Conservation (phyloP, 495 filamentous ascomycete genomes). For the Penicillium odoratum region DNA sequence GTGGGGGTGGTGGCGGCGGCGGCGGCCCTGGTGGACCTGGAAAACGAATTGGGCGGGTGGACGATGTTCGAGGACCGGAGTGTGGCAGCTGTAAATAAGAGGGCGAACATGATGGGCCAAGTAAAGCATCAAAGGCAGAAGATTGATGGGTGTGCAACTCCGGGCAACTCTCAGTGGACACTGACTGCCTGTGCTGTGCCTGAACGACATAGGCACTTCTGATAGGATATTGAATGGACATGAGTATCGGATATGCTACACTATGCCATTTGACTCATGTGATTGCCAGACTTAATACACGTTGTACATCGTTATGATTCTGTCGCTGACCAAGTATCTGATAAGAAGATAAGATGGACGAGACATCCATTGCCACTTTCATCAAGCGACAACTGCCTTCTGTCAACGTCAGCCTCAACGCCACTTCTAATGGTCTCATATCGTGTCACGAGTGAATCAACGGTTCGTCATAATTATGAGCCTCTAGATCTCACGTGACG, state of each 20-base stretch:
- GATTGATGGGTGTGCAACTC: background rate
- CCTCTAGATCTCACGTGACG: constrained; percentile 31
- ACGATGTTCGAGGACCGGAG: constrained; percentile 45
- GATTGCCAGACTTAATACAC: background rate
- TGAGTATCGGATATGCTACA: background rate
- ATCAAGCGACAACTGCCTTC: background rate
- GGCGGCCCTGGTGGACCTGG: constrained; percentile 30
- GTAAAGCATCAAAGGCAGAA: background rate
- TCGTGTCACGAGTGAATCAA: constrained; percentile 22
- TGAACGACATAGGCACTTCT: background rate
- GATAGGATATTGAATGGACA: background rate
- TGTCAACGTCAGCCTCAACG: constrained; percentile 1
- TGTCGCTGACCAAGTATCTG: background rate
- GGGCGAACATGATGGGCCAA: background rate
- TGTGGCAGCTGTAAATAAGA: constrained; percentile 34
- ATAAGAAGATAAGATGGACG: background rate
- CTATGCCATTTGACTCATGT: background rate
- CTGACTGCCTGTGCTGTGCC: background rate
- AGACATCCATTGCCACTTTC: background rate
- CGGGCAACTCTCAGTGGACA: background rate
- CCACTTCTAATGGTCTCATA: constrained; percentile 9
- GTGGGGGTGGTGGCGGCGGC: constrained; percentile 28
- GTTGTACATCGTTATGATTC: background rate
- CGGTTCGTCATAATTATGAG: constrained; percentile 23
- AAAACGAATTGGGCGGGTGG: constrained; percentile 37